Conservation (phyloP, 495 filamentous ascomycete species). For the Penicillium verhagenii region DNA sequence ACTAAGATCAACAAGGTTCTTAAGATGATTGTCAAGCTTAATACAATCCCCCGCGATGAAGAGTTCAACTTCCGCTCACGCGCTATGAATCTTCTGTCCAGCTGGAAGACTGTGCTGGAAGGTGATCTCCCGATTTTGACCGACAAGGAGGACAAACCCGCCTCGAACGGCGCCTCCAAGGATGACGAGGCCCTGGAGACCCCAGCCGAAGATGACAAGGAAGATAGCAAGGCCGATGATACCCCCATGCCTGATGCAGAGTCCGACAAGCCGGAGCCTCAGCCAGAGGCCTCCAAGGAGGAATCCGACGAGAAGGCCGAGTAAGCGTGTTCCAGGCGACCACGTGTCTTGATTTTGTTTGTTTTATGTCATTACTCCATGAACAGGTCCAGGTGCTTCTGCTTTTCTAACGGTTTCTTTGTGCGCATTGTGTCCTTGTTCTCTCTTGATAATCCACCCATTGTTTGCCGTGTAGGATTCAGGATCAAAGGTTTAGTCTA, state of each 20-base stretch:
- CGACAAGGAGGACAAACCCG: constrained; percentile 44
- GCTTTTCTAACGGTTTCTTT: background rate
- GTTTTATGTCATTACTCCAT: constrained; percentile 3
- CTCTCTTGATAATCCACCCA: background rate
- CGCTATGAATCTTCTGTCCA: constrained; percentile 67
- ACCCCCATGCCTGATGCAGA: constrained; percentile 38
- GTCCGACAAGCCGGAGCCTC: constrained; percentile 14
- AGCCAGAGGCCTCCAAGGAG: constrained; percentile 10
- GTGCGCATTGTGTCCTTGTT: no score
- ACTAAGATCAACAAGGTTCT: constrained; percentile 97
- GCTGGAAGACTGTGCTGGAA: constrained; percentile 80
- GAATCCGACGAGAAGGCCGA: constrained; percentile 11
- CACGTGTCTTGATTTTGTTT: background rate
- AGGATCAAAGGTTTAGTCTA: background rate
- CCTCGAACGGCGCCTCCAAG: constrained; percentile 53
- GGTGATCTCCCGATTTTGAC: constrained; percentile 44
- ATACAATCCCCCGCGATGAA: constrained; percentile 77
- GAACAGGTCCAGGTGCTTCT: constrained; percentile 2
- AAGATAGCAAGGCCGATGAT: constrained; percentile 48
- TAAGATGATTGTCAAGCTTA: constrained; percentile 82
- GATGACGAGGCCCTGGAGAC: constrained; percentile 44
- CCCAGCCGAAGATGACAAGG: constrained; percentile 45
- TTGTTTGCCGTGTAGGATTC: constrained; percentile 4
- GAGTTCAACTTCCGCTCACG: constrained; percentile 82
- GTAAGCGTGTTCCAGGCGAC: constrained; percentile 4